Evolutionary conservation across 139 green algal genomes (phyloP).

Genomic region (Chlamydomonas applanata): DNA sequence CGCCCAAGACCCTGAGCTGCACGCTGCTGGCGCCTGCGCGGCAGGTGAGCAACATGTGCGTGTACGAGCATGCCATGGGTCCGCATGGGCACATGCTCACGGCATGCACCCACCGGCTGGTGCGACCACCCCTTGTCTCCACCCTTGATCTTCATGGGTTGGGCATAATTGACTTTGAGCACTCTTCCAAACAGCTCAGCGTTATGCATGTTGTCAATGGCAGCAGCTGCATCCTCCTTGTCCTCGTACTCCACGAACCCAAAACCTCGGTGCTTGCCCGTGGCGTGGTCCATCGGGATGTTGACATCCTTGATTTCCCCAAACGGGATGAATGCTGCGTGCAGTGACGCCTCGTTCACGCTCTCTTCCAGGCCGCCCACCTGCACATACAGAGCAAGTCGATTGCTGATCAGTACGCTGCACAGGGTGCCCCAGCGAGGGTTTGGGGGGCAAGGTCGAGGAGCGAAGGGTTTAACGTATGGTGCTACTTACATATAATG

Average conservation of each 20-base stretch:
- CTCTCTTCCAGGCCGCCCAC: constrained; percentile 90
- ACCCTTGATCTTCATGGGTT: constrained; percentile 88
- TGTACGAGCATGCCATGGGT: too few species aligned
- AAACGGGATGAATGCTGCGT: constrained; percentile 96
- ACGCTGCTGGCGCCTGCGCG: too few species aligned
- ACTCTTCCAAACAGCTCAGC: constrained; percentile 66
- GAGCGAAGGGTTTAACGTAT: too few species aligned
- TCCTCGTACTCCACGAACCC: constrained; percentile 94
- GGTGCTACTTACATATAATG: constrained; percentile 58
- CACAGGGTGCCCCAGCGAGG: too few species aligned
- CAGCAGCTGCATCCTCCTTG: constrained; percentile 85
- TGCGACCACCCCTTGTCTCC: constrained; percentile 61
- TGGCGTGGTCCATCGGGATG: constrained; percentile 89
- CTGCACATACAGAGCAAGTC: too few species aligned
- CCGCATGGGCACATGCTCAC: too few species aligned
- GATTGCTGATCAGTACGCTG: too few species aligned
- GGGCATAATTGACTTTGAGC: constrained; percentile 79
- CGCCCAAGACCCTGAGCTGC: too few species aligned
- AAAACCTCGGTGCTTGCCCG: constrained; percentile 75
- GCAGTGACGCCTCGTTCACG: constrained; percentile 86
- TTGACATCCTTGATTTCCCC: constrained; percentile 96
- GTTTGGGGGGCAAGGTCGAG: too few species aligned
- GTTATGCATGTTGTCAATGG: constrained; percentile 99
- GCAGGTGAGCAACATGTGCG: too few species aligned
- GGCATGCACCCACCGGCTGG: constrained; percentile 8